Conservation (phyloP, 208 protist species). For the Crithidia acanthocephali region DNA sequence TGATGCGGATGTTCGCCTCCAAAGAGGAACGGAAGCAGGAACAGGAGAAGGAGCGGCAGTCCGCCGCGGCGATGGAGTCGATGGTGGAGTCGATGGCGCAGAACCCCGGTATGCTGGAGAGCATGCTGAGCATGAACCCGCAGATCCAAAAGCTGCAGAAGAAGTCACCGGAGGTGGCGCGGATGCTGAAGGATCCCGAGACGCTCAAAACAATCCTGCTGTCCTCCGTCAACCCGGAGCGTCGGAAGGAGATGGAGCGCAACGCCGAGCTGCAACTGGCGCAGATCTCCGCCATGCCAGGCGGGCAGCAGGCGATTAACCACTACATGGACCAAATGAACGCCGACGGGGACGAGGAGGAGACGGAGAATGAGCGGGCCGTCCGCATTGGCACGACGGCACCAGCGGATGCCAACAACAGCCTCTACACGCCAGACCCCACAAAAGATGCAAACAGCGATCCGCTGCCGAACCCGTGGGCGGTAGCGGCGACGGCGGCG, state of each 20-base stretch:
- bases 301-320: conserved; percentile 69
- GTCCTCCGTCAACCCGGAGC: conserved; percentile 73
- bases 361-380: conserved; percentile 15
- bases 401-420: conserved; percentile 1
- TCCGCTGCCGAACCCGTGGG: conserved; percentile 72
- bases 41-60: conserved; percentile 44
- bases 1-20: conserved; percentile 46
- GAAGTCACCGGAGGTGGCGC: conserved; percentile 57
- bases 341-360: conserved; percentile 33
- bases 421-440: conserved; percentile 44
- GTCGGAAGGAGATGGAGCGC: conserved; percentile 54
- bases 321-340: conserved; percentile 49
- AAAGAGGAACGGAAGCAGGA: conserved; percentile 31
- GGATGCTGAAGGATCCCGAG: conserved; percentile 62
- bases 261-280: conserved; percentile 65
- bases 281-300: conserved; percentile 69
- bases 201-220: conserved; percentile 78
- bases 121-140: conserved; percentile 52
- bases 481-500: not conserved
- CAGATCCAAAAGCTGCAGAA: conserved; percentile 55
- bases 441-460: conserved; percentile 59
- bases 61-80: conserved; percentile 64
- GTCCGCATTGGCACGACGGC: conserved; percentile 29
- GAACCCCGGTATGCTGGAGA: conserved; percentile 62
- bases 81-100: conserved; percentile 69